Evolutionary conservation across 176 grass and related monocot genomes (phyloP).

Genomic region (bread wheat (Triticum aestivum)): DNA sequence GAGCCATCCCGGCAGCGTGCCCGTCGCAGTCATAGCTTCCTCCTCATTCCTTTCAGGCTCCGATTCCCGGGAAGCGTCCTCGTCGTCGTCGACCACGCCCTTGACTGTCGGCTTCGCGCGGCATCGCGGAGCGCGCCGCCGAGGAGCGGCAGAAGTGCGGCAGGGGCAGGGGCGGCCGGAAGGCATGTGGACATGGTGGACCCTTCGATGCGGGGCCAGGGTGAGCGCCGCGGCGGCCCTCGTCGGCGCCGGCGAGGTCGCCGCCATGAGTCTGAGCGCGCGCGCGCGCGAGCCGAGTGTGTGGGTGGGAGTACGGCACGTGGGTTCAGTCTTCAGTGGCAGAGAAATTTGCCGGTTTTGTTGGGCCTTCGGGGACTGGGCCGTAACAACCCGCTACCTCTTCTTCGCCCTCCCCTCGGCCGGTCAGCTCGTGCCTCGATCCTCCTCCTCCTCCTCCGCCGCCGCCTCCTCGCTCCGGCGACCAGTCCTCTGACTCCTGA

Average conservation of each 20-base stretch:
- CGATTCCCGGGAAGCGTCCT: background rate
- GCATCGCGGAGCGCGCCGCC: slow-evolving; percentile 20
- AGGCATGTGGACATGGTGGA: background rate
- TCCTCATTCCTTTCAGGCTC: background rate
- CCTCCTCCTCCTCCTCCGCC: background rate
- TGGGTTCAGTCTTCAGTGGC: background rate
- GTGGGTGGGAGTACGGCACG: slow-evolving; percentile 23
- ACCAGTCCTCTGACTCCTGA: no score
- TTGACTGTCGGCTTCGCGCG: slow-evolving; percentile 14
- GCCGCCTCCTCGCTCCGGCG: background rate
- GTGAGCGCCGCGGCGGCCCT: background rate
- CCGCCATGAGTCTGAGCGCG: background rate
- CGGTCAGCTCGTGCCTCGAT: background rate
- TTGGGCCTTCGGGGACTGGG: background rate
- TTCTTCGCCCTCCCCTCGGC: background rate
- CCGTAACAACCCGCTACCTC: background rate
- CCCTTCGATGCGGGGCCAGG: background rate
- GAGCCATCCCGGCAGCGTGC: background rate
- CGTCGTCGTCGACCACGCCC: slow-evolving; percentile 3
- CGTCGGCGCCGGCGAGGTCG: slow-evolving; percentile 36
- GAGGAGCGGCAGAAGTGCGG: background rate
- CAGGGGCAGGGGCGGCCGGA: background rate
- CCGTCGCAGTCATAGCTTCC: background rate
- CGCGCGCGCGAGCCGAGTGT: slow-evolving; percentile 2
- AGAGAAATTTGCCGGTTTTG: background rate